These are phyloP conservation scores for Aspergillus awamori DNA, from an alignment of 2,329 filamentous ascomycete species.

Conservation along the genomic window DNA sequence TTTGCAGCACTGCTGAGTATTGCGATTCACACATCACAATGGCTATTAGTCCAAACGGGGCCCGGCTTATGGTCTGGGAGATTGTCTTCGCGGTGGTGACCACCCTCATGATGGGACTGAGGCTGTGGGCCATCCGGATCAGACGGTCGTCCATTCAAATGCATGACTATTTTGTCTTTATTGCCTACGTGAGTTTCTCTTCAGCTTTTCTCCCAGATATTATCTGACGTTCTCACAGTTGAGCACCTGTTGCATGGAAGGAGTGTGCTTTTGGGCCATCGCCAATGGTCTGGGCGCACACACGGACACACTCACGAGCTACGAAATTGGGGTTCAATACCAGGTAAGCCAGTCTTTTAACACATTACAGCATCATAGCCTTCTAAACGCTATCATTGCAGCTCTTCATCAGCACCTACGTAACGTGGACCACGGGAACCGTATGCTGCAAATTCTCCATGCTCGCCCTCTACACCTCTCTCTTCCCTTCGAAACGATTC, in stretches of 20 bases:
- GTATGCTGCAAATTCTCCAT: conserved; percentile 1
- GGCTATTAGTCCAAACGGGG: no score
- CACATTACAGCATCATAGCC: no score
- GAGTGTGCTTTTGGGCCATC: neutral
- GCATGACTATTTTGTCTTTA: neutral
- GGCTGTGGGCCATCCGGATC: neutral
- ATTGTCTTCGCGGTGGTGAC: neutral
- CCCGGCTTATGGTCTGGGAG: neutral
- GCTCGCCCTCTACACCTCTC: neutral
- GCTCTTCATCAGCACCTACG: neutral
- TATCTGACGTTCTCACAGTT: neutral
- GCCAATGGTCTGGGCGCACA: conserved; percentile 1
- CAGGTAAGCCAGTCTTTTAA: neutral
- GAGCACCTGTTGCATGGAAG: neutral
- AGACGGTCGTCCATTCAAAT: neutral
- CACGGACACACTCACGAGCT: neutral
- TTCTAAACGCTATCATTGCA: neutral
- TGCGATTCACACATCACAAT: no score
- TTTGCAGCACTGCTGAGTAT: no score
- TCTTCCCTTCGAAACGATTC: neutral
- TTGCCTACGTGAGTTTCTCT: neutral
- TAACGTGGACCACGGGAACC: neutral
- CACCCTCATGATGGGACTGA: neutral
- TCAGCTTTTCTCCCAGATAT: no score
- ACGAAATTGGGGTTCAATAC: neutral